Percentiles rank a stretch among this genome's conserved stretches.
These are phyloP conservation scores for Colletotrichum gloeosporioides DNA, from an alignment of 2,329 filamentous ascomycete species.

Conservation along the genomic window DNA sequence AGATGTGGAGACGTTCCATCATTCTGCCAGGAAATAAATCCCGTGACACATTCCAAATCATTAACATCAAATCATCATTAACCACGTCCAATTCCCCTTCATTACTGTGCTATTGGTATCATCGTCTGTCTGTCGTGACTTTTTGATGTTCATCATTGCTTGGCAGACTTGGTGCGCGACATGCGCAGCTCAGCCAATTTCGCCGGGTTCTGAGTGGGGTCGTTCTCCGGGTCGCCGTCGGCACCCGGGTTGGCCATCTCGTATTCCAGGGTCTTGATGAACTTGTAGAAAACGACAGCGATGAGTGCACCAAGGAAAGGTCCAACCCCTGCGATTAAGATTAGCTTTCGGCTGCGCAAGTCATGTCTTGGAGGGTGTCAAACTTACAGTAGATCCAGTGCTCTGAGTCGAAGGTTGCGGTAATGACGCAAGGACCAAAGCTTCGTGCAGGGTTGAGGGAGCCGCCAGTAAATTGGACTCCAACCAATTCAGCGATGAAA, in stretches of 20 bases:
- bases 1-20: background rate
- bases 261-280: conserved; percentile 46
- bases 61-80: conserved; percentile 12
- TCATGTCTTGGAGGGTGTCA: conserved; percentile 32
- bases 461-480: conserved; percentile 53
- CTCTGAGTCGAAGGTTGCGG: conserved; percentile 42
- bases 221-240: conserved; percentile 47
- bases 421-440: conserved; percentile 51
- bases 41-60: background rate
- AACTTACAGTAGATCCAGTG: conserved; percentile 54
- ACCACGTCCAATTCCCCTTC: background rate
- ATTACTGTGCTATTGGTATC: conserved; percentile 5
- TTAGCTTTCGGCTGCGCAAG: background rate
- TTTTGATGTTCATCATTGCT: background rate
- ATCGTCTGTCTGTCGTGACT: background rate
- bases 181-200: conserved; percentile 34
- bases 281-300: conserved; percentile 41
- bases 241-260: conserved; percentile 53
- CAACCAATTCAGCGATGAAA: conserved; percentile 50
- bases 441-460: conserved; percentile 52
- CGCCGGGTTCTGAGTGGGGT: conserved; percentile 48
- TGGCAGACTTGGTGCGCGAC: conserved; percentile 14
- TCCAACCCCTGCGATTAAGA: conserved; percentile 32
- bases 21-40: background rate
- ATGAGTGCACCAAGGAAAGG: conserved; percentile 37